A percentile compares a stretch with the other conserved stretches of the same genome.
Conservation (phyloP, 768 basidiomycete genomes). For the Pleurotus cornucopiae region DNA sequence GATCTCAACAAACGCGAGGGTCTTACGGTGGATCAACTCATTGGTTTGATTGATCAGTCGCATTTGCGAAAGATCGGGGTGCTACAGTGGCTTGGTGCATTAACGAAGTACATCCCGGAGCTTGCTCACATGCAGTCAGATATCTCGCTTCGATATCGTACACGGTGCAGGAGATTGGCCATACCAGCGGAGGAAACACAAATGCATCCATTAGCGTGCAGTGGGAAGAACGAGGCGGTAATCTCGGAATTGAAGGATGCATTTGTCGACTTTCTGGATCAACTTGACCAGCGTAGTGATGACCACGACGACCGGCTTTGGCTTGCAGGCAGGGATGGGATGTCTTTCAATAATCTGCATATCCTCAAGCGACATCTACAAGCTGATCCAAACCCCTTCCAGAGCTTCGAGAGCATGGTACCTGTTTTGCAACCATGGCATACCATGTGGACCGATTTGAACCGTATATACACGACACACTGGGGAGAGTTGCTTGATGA, state of each 20-base stretch:
- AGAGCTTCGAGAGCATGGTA: conserved; percentile 16
- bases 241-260: conserved; percentile 26
- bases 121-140: conserved; percentile 15
- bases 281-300: conserved; percentile 25
- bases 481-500: conserved; percentile 18
- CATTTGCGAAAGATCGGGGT: conserved; percentile 21
- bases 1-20: conserved; percentile 6
- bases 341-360: conserved; percentile 28
- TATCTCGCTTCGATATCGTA: conserved; percentile 18
- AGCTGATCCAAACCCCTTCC: conserved; percentile 16
- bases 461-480: conserved; percentile 23
- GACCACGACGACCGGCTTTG: too few relatives aligned
- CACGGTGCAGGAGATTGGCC: conserved; percentile 13
- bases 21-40: conserved; percentile 19
- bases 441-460: conserved; percentile 24
- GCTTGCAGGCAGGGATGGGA: conserved; percentile 23
- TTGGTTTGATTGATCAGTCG: conserved; percentile 17
- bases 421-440: conserved; percentile 25
- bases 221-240: conserved; percentile 21
- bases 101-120: conserved; percentile 21
- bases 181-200: conserved; percentile 9
- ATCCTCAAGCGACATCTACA: conserved; percentile 22
- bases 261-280: conserved; percentile 27
- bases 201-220: conserved; percentile 24
- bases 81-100: conserved; percentile 23